Evolutionary conservation across 2,329 filamentous ascomycete genomes (phyloP), one percentile per base, ranked within the genome.

Genomic region (Cadophora sp.): DNA sequence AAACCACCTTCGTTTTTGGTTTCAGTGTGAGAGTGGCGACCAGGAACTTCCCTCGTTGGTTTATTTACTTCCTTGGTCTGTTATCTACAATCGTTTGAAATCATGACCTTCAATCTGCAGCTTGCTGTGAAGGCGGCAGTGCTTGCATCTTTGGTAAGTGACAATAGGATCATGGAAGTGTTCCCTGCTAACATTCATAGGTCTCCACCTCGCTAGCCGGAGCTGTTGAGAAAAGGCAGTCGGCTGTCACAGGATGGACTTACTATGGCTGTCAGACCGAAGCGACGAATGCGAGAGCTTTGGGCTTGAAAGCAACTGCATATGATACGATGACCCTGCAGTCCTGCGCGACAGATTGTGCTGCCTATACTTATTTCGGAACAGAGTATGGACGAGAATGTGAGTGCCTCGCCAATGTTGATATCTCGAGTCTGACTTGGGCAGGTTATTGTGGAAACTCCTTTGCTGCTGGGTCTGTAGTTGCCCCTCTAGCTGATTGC

Each of bases 181-280:
- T 16, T 34, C 14, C n/a, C 31, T 8, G 26, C 60, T 63, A 24
- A 62, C 7, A 19, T 34, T 55, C 14, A 24, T 27, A 67, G 66
- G 19, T 67, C 46, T 53, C 46, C 9, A 34, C 29, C 24, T 55
- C 66, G 58, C 40, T 37, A 11, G 58, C 66, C n/a, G 66, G 62
- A 19, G 48, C 46, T 31, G 46, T 68, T n/a, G 67, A 68, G 43
- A 51, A 65, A 24, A 69, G 67, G 34, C 67, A 69, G 53, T 55
- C 63, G 29, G 40, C 67, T 26, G 59, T 61, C 22, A 53, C 67
- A 56, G 60, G 63, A 51, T 69, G 63, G 63, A 46, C 29, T 1
- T 75, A 75, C 66, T 70, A 78, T 22, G 80, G 79, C 27, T 81
- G 80, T 62, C 79, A 78, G 58, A 74, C 74, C 7, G 77, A 79